Base-by-base conservation (phyloP, 1,284 basidiomycete genomes). In the Cystobasidium slooffiae region DNA sequence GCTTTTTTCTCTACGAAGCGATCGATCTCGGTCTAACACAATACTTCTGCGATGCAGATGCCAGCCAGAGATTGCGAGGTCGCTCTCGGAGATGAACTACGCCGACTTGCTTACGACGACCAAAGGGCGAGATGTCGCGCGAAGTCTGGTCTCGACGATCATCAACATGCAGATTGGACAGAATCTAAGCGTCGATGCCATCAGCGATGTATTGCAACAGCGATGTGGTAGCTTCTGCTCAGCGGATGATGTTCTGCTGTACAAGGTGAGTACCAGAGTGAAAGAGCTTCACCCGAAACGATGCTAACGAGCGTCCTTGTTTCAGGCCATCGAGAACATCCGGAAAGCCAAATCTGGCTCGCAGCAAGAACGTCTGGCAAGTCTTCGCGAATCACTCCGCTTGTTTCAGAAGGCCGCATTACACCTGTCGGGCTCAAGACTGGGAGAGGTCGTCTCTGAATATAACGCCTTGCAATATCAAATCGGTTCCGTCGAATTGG, bases 81-180 rank as follows among this genome's bases (percentile, higher is more conserved):
- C 88, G 0, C 85, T 96, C 59, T 83, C 85, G 20, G 84, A 85
- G 7, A 84, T 94, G 80, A 93, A 91, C 7, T 97, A 91, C 79
- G 89, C 92, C 80, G 90, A 91, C 47, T 86, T 99, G 22, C 88
- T 97, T 74, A 93, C 91, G 8, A 88, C 88, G 53, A 88, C 90
- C 80, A 88, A 88, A 78, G 95, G 95, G 41, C 87, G 93, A 77
- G 89, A 89, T 37, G 88, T 90, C 43, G 94, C 95, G 7, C 87
- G 93, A 77, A 89, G 89, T n/a, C 84, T 98, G 22, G 93, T 97
- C 12, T 96, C 94, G 77, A 90, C 95, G 46, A 88, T 99, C 77
- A 99, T 99, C 79, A 94, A 99, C 83, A 92, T 95, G 80, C 96
- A 98, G 81, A 98, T 98, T 78, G 92, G 92, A 16, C 92, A 96